Base-by-base conservation (phyloP, 2,329 filamentous ascomycete genomes). In the Alternaria rosae region DNA sequence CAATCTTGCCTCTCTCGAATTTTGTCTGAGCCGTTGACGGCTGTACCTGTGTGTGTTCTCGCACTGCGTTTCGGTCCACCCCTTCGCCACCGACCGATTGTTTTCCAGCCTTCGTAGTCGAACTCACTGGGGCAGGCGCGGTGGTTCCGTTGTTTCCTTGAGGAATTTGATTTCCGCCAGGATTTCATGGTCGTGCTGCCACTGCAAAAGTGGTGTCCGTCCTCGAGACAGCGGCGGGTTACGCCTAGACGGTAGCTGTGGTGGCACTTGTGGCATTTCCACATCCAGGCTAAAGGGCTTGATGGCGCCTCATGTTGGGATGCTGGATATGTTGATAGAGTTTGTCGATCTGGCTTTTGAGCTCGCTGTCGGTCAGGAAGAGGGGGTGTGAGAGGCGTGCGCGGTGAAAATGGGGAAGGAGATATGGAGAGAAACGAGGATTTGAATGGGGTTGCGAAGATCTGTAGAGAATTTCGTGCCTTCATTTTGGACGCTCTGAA, bases 171-270 rank as follows among this genome's bases (percentile, higher is more conserved):
- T 15, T 70, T 67, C 2, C 78, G 76, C 65, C 75, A 77, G 7
- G 61, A 62, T 30, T 79, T 80, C 17, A 80, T 67, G 0, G 76
- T 74, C 1, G 80, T 82, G 1, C 71, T 80, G 62, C 85, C 84
- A 4, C 82, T 76, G 76, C 85, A 87, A 78, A 86, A 86, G 61
- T 77, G 75, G 70, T 87, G 85, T 2, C 85, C 85, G 65, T 87
- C 85, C 47, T 84, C 78, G 8, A 87, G 81, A 61, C 85, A 87
- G 54, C 85, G 82, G 0, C 83, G 81, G 0, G 85, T 87, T 3
- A 81, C 81, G 20, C 79, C 81, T 3, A 87, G 77, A 2, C 77
- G 75, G 71, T 86, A 87, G 11, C 75, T 78, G 17, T 75, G 77
- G 38, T 76, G 73, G 74, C 85, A 87, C 44, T 82, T 70, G 70